Percentiles rank a stretch among this genome's conserved stretches.
These are phyloP conservation scores for Darksidea phi DNA, from an alignment of 495 filamentous ascomycete genomes.

Conservation along the genomic window DNA sequence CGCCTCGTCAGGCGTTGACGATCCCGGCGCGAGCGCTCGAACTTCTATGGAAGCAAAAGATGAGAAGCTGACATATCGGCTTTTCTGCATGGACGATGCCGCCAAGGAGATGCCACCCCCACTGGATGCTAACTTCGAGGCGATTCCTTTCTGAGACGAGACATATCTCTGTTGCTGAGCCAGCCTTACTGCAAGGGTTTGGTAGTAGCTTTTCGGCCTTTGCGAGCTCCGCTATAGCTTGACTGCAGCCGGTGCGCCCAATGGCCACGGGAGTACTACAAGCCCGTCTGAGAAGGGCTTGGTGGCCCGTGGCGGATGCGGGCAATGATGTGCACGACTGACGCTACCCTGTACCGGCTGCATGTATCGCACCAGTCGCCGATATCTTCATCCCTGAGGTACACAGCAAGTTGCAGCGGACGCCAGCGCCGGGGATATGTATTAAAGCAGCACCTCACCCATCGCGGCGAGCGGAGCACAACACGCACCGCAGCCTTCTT, in stretches of 20 bases:
- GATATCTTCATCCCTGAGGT: conserved; percentile 13
- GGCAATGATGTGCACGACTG: conserved; percentile 13
- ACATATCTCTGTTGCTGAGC: not conserved
- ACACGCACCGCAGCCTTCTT: conserved; percentile 27
- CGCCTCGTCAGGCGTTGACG: conserved; percentile 1
- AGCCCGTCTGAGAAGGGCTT: conserved; percentile 18
- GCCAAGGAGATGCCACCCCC: no score
- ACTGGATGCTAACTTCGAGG: no score
- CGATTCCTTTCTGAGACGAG: no score
- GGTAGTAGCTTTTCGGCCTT: conserved; percentile 7
- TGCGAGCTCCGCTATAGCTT: conserved; percentile 13
- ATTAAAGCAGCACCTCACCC: conserved; percentile 30
- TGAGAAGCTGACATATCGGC: conserved; percentile 15
- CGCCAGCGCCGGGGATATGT: conserved; percentile 17
- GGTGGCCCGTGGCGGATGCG: conserved; percentile 10
- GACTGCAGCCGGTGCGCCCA: conserved; percentile 19
- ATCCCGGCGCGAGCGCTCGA: not conserved
- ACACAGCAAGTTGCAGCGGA: not conserved
- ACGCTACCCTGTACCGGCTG: conserved; percentile 24
- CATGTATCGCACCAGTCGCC: not conserved
- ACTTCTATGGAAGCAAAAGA: not conserved
- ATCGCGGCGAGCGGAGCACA: conserved; percentile 17
- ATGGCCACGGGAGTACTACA: conserved; percentile 25
- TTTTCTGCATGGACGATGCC: not conserved
- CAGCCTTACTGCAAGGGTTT: conserved; percentile 32